Evolutionary conservation across 805 yeast species (phyloP), one percentile per base, ranked within the genome.

Genomic region (Peterozyma xylosa): DNA sequence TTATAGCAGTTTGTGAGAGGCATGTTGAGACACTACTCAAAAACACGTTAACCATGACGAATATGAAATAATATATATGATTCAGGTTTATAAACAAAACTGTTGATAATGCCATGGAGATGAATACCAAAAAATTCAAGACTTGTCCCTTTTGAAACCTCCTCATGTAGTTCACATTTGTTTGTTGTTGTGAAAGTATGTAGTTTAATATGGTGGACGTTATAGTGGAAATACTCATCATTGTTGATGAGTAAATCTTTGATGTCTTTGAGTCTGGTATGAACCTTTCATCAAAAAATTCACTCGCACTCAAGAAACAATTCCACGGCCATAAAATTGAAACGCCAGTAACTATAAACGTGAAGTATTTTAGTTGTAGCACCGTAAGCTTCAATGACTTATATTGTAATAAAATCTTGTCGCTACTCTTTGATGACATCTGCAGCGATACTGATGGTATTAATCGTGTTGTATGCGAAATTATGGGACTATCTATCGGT

Each of bases 271-370:
- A 74, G 2, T 64, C 62, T n/a, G 58, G 66, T 15, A 61, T 63
- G 49, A 91, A 77, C 52, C 89, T 58, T 50, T 76, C 73, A 46
- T 74, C 71, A 55, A 88, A 87, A 62, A 87, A 89, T 9, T 84
- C 83, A 0, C 96, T 76, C 0, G 96, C 96, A 1, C 95, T 79
- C 9, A 93, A 63, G 50, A 90, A 82, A 52, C 93, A 80, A 67
- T 91, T 93, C 96, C 98, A 91, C 0, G 98, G 98, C 97, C 98
- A 91, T 16, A 91, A 69, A 16, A 84, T 68, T 1, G 96, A 83
- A 11, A 87, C 70, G 0, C 97, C 97, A 7, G 86, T 71, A 11
- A 76, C 52, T 18, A 79, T 63, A 54, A 83, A 88, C 0, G 91
- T 76, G 10, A 72, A 27, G 55, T 85, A 86, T 38, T 60, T 61